phyloP scores from a whole-genome alignment of 176 grass and related monocot species.

The Hordeum marinum region DNA sequence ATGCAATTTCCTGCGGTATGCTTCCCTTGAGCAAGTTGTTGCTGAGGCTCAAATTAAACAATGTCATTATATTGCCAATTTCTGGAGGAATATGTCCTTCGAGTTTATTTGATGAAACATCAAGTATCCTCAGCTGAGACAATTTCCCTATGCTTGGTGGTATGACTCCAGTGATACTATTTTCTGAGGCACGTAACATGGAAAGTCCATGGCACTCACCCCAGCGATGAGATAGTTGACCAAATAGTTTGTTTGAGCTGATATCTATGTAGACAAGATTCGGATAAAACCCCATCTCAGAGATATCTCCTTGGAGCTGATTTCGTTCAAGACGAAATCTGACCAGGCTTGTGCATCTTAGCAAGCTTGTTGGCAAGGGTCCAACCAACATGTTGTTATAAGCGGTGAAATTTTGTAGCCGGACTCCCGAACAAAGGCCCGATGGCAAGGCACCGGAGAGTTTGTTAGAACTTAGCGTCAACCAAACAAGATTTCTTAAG shows the following conservation, averaged over 20 bases:
- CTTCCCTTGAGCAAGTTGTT: not conserved
- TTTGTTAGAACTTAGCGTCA: not conserved
- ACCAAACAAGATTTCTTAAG: not conserved
- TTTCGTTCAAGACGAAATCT: not conserved
- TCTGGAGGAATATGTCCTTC: not conserved
- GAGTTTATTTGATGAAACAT: not conserved
- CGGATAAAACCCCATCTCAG: not conserved
- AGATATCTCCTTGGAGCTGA: not conserved
- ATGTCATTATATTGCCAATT: not conserved
- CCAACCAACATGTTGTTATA: not conserved
- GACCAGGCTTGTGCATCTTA: not conserved
- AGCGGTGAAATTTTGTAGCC: not conserved
- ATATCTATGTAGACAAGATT: constrained; percentile 7
- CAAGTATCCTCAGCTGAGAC: not conserved
- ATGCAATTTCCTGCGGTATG: not conserved
- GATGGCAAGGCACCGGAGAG: not conserved
- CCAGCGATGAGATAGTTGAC: not conserved
- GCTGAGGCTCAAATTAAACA: not conserved
- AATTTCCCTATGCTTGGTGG: not conserved
- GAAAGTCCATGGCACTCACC: not conserved
- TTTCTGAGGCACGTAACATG: not conserved
- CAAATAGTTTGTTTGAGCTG: not conserved
- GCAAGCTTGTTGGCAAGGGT: not conserved
- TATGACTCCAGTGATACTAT: not conserved
- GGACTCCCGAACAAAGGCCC: not conserved